phyloP scores from a whole-genome alignment of 2,329 filamentous ascomycete genomes.

The Thyridium curvatum region DNA sequence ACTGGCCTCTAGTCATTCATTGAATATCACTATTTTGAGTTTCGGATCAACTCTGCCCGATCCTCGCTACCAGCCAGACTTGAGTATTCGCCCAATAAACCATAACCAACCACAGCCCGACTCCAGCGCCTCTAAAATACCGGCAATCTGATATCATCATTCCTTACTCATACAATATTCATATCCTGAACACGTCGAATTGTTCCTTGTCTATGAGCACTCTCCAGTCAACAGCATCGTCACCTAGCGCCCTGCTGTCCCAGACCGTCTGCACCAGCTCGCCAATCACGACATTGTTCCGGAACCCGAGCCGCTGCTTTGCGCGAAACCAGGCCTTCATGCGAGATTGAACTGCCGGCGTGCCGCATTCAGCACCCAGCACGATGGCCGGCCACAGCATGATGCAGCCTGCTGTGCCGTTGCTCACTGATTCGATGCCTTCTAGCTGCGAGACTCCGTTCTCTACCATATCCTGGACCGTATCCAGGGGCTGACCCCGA shows the following conservation, averaged over 20 bases:
- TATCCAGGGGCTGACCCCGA: slow-evolving; percentile 12
- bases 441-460: slow-evolving; percentile 22
- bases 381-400: slow-evolving; percentile 28
- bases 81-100: too few relatives aligned
- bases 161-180: too few relatives aligned
- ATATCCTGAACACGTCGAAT: slow-evolving; percentile 20
- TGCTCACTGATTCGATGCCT: slow-evolving; percentile 18
- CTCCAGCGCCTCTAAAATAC: too few relatives aligned
- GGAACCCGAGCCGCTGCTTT: slow-evolving; percentile 25
- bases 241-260: slow-evolving; percentile 12
- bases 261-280: slow-evolving; percentile 23
- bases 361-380: slow-evolving; percentile 24
- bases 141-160: too few relatives aligned
- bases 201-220: slow-evolving; percentile 22
- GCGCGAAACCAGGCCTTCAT: slow-evolving; percentile 22
- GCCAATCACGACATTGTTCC: slow-evolving; percentile 21
- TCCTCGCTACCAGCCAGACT: too few relatives aligned
- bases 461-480: slow-evolving; percentile 22
- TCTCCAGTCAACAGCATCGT: slow-evolving; percentile 20
- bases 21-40: too few relatives aligned
- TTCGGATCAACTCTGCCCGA: too few relatives aligned
- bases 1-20: too few relatives aligned
- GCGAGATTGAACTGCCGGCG: slow-evolving; percentile 15
- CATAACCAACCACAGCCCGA: too few relatives aligned
- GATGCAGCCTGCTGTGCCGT: slow-evolving; percentile 21